These are phyloP conservation scores for Corylus avellana DNA, from an alignment of 306 rosid species.

Conservation along the genomic window DNA sequence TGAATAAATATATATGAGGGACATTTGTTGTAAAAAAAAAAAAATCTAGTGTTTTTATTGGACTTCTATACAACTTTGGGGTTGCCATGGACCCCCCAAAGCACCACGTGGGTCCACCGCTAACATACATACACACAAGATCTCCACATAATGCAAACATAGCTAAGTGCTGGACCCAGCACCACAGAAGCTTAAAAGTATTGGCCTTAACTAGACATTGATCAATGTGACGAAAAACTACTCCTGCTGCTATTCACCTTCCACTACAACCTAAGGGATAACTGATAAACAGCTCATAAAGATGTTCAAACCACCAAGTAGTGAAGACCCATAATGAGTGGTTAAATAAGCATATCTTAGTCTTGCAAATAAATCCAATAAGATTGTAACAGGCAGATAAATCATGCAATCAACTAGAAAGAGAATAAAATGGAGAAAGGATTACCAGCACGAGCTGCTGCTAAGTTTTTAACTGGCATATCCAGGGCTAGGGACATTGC, in stretches of 20 bases:
- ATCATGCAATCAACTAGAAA: constrained; percentile 9
- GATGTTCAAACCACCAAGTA: background rate
- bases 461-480: constrained; percentile 60
- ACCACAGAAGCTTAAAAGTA: background rate
- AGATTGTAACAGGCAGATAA: background rate
- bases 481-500: constrained; percentile 80
- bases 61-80: no score
- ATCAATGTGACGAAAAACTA: background rate
- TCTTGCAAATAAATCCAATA: background rate
- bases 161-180: background rate
- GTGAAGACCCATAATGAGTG: background rate
- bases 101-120: no score
- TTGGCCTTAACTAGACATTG: background rate
- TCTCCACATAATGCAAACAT: background rate
- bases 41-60: no score
- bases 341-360: background rate
- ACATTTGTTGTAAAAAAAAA: no score
- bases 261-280: background rate
- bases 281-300: background rate
- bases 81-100: no score
- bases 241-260: background rate
- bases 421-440: constrained; percentile 18
- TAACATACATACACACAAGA: background rate
- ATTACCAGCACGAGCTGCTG: constrained; percentile 59
- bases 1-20: no score